phyloP scores from a whole-genome alignment of 2,329 filamentous ascomycete species.

The Blumeria hordei region DNA sequence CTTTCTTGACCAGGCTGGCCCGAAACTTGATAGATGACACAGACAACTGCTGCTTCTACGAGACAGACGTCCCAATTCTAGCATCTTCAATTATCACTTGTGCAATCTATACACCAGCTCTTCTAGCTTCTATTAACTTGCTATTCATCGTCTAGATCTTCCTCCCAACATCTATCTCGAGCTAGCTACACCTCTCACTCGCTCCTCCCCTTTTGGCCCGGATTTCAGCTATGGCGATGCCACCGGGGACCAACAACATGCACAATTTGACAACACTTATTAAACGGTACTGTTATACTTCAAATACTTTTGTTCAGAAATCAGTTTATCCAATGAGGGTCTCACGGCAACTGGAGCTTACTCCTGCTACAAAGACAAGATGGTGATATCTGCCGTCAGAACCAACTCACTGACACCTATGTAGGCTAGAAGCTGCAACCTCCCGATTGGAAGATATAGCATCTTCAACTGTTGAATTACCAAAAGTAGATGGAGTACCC shows the following conservation, averaged over 20 bases:
- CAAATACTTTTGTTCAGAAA: slow-evolving; percentile 2
- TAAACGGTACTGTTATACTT: slow-evolving; percentile 50
- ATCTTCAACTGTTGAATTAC: slow-evolving; percentile 40
- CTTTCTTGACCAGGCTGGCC: no score
- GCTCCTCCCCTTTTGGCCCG: no score
- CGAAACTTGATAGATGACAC: no score
- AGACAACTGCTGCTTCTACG: no score
- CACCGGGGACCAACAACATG: slow-evolving; percentile 65
- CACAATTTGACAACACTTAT: slow-evolving; percentile 92
- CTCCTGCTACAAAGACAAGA: neutral
- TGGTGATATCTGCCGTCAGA: neutral
- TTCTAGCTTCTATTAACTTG: no score
- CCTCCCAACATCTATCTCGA: no score
- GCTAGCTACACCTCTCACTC: no score
- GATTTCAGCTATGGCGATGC: slow-evolving; percentile 6
- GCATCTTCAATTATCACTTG: no score
- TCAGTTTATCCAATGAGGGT: slow-evolving; percentile 5
- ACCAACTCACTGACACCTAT: slow-evolving; percentile 15
- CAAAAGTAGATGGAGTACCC: slow-evolving; percentile 21
- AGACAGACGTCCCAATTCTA: no score
- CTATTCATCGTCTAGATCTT: no score
- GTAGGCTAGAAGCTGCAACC: slow-evolving; percentile 87
- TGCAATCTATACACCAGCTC: no score
- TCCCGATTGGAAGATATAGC: slow-evolving; percentile 93
- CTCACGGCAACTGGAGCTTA: slow-evolving; percentile 10